A percentile compares a stretch with the other conserved stretches of the same genome.
These are phyloP conservation scores for Blepharisma japonicum DNA, from an alignment of 73 alveolate genomes.

Conservation along the genomic window DNA sequence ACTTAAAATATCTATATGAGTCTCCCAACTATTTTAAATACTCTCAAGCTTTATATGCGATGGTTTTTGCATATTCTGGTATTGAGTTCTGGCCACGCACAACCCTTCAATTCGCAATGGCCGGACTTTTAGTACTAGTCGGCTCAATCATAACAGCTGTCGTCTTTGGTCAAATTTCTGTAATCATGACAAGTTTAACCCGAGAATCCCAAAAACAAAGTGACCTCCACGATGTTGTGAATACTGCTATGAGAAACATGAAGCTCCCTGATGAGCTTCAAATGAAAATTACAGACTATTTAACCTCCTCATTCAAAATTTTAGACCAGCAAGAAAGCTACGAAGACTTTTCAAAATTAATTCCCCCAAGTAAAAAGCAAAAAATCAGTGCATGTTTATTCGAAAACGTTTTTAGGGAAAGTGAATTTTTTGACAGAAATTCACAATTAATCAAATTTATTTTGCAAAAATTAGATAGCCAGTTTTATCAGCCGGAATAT, in stretches of 20 bases:
- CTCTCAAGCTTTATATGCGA: not conserved
- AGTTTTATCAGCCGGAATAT: conserved; percentile 54
- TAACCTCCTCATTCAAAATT: conserved; percentile 39
- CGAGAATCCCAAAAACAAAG: not conserved
- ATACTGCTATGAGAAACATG: conserved; percentile 66
- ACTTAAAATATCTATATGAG: not conserved
- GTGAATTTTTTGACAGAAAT: conserved; percentile 35
- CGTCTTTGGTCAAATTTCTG: not conserved
- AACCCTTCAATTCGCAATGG: not conserved
- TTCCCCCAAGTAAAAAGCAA: conserved; percentile 58
- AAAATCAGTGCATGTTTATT: conserved; percentile 47
- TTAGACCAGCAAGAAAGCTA: conserved; percentile 50
- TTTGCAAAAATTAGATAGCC: conserved; percentile 31
- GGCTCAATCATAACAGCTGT: not conserved
- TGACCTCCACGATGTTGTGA: conserved; percentile 37
- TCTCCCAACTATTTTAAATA: not conserved
- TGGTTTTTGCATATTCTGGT: not conserved
- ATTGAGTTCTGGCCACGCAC: not conserved
- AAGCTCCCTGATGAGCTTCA: conserved; percentile 50
- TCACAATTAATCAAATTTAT: conserved; percentile 38
- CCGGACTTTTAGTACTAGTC: not conserved
- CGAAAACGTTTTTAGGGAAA: conserved; percentile 28
- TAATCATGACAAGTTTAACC: not conserved
- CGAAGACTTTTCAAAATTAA: conserved; percentile 38
- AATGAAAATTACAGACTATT: conserved; percentile 32